Percentiles rank a stretch among this genome's conserved stretches.
Evolutionary conservation across 176 grass and related monocot genomes (phyloP).

Genomic region (Thalia dealbata): DNA sequence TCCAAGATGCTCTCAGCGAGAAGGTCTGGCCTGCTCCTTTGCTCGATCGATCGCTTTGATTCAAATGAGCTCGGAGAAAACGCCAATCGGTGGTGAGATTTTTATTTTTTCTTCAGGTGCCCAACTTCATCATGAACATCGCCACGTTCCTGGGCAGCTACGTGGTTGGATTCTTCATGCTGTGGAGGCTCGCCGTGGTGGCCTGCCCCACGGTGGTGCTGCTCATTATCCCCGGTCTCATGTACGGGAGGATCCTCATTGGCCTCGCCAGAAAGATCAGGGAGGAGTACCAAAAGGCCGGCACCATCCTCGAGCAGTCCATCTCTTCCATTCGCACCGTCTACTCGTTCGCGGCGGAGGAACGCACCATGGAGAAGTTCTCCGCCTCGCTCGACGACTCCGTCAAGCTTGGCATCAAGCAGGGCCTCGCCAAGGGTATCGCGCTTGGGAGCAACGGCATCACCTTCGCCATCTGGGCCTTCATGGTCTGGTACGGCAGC

Average conservation of each 20-base stretch:
- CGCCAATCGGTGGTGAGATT: neutral
- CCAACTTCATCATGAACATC: constrained; percentile 90
- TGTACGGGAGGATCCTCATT: constrained; percentile 75
- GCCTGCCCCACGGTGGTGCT: constrained; percentile 60
- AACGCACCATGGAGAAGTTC: constrained; percentile 45
- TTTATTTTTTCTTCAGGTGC: constrained; percentile 47
- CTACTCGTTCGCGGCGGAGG: constrained; percentile 77
- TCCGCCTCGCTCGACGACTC: constrained; percentile 63
- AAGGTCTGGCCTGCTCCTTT: constrained; percentile 28
- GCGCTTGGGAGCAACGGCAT: constrained; percentile 87
- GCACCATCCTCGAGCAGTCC: constrained; percentile 68
- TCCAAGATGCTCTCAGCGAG: constrained; percentile 85
- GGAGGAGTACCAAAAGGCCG: constrained; percentile 59
- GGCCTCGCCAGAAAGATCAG: constrained; percentile 59
- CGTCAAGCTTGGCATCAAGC: constrained; percentile 55
- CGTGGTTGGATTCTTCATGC: constrained; percentile 46
- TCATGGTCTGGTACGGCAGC: constrained; percentile 87
- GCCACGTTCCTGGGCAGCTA: constrained; percentile 71
- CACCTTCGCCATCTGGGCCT: constrained; percentile 78
- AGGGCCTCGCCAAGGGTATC: constrained; percentile 82
- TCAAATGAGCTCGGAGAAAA: neutral
- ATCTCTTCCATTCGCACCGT: constrained; percentile 77
- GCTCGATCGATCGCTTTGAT: too few relatives aligned
- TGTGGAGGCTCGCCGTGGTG: constrained; percentile 68
- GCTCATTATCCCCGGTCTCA: constrained; percentile 72